Conservation (phyloP, 331 rosid species). For the Saraca asoca region DNA sequence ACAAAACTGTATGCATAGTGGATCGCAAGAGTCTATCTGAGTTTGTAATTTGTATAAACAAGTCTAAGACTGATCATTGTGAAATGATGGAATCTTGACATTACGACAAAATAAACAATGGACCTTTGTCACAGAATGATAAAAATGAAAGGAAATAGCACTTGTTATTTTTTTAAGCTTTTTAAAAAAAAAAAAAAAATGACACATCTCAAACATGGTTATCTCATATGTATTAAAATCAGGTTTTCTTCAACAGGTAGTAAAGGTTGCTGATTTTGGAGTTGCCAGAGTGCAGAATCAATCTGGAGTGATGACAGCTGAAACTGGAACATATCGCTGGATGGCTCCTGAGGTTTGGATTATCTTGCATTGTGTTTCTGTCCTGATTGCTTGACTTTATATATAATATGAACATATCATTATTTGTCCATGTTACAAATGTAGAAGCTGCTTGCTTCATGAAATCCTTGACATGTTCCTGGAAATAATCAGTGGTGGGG, state of each 20-base stretch:
- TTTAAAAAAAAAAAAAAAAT: conserved; percentile 4
- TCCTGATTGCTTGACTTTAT: background rate
- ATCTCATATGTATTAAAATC: conserved; percentile 31
- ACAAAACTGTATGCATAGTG: conserved; percentile 26
- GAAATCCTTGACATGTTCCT: no score
- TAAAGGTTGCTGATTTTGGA: conserved; percentile 99
- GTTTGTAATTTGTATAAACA: conserved; percentile 2
- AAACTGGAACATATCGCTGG: conserved; percentile 99
- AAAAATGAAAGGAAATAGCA: conserved; percentile 29
- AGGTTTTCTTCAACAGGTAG: conserved; percentile 59
- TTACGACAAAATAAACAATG: conserved; percentile 22
- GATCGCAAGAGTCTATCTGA: conserved; percentile 9
- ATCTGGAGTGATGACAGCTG: conserved; percentile 99
- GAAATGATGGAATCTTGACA: conserved; percentile 13
- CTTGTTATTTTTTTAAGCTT: background rate
- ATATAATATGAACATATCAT: conserved; percentile 9
- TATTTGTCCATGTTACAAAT: conserved; percentile 13
- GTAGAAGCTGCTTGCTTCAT: background rate
- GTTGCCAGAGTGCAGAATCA: conserved; percentile 97
- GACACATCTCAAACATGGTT: conserved; percentile 15
- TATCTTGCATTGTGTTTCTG: conserved; percentile 14
- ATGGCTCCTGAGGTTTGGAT: conserved; percentile 97
- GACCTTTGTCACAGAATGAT: conserved; percentile 7
- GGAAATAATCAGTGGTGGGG: no score
- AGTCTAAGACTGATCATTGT: conserved; percentile 26